Evolutionary conservation across 2,329 filamentous ascomycete genomes (phyloP), one percentile per base, ranked within the genome.

Genomic region (Nectriaceae sp.): DNA sequence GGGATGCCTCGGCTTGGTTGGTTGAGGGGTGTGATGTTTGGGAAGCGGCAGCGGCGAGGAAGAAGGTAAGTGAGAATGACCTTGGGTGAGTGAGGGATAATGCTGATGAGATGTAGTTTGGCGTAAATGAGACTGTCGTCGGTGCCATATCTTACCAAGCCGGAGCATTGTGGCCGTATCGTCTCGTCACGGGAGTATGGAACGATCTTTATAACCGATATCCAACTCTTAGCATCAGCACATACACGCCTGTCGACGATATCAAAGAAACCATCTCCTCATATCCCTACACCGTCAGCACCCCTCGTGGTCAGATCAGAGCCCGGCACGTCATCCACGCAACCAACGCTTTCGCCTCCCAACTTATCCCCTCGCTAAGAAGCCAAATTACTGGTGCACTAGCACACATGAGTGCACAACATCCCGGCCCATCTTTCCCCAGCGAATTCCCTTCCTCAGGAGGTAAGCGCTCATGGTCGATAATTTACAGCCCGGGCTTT

Each of bases 301-400:
- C 80, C 1, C 44, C 55, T 0, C 66, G 74, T 5, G 79, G 79
- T 2, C 53, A 36, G 0, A 68, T 84, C 26, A 61, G 58, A 3
- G 70, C 78, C 6, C 66, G 68, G 1, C 75, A 84, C 44, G 67
- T 86, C 2, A 69, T 85, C 3, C 78, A 85, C 53, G 78, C 78
- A 6, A 85, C 80, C 2, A 84, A 85, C 52, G 79, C 69, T 4
- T 77, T 77, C 53, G 70, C 76, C 0, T 63, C 73, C 0, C 73
- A 80, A 42, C 72, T 84, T 1, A 57, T 84, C 3, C 78, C 80
- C 0, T 71, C 68, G 0, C 65, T 83, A 2, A 66, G 70, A 3
- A 70, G 71, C 8, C 73, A 70, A 36, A 59, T 80, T n/a, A 71
- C 74, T 0, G 71, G 76, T 0, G 50, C 72, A 0, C 64, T 75